phyloP scores from a whole-genome alignment of 2,329 filamentous ascomycete genomes.

The Stachybotrys elegans region DNA sequence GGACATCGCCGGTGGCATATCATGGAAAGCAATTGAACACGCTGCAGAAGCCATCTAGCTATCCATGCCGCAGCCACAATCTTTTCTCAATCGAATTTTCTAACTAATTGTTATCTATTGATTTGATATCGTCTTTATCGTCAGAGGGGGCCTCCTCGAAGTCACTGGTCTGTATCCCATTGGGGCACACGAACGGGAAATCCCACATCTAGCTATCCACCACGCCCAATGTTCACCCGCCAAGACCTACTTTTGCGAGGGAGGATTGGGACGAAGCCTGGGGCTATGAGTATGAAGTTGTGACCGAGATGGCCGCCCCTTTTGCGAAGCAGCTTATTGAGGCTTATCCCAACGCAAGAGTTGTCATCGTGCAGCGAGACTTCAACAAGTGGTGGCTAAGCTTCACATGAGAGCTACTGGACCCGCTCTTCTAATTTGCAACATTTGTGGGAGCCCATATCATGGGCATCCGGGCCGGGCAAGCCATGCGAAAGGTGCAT shows the following conservation, averaged over 20 bases:
- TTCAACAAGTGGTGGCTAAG: slow-evolving; percentile 12
- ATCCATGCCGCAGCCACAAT: neutral
- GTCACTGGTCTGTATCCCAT: too few species aligned
- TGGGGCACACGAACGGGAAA: too few species aligned
- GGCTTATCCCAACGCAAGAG: slow-evolving; percentile 13
- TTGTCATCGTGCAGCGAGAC: slow-evolving; percentile 13
- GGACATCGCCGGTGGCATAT: neutral
- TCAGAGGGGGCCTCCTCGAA: too few species aligned
- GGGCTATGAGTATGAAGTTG: slow-evolving; percentile 8
- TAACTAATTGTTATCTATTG: too few species aligned
- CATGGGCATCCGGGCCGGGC: neutral
- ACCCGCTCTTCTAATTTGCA: neutral
- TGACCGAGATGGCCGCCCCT: slow-evolving; percentile 11
- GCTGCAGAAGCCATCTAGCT: slow-evolving; percentile 7
- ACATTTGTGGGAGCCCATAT: neutral
- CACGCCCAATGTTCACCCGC: neutral
- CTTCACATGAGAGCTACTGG: slow-evolving; percentile 11
- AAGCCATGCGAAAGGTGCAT: neutral
- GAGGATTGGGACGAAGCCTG: slow-evolving; percentile 6
- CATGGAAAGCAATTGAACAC: slow-evolving; percentile 4
- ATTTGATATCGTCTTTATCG: too few species aligned
- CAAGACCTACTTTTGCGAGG: slow-evolving; percentile 1
- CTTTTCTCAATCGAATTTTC: too few species aligned
- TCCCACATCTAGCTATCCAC: slow-evolving; percentile 4
- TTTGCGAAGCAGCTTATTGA: slow-evolving; percentile 12